These are phyloP conservation scores for Marvania coccoides DNA, from an alignment of 139 green algal species.

Conservation along the genomic window DNA sequence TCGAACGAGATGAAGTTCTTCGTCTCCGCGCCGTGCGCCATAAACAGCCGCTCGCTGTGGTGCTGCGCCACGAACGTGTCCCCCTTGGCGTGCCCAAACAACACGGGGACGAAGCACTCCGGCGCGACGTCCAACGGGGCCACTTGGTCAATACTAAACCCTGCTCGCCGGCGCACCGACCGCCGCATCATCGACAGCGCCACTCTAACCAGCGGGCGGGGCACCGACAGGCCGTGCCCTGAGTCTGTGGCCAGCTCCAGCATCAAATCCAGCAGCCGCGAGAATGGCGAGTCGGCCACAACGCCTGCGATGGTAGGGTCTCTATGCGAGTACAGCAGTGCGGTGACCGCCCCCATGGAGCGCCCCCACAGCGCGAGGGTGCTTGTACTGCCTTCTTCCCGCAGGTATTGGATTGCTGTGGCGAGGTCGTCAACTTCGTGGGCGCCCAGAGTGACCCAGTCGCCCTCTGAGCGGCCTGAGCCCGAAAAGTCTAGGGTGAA, in stretches of 20 bases:
- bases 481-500: constrained; percentile 85
- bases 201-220: constrained; percentile 13
- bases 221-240: constrained; percentile 11
- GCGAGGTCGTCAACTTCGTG: constrained; percentile 80
- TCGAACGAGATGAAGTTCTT: constrained; percentile 84
- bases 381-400: constrained; percentile 35
- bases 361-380: constrained; percentile 90
- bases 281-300: constrained; percentile 91
- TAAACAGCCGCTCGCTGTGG: constrained; percentile 64
- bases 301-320: constrained; percentile 69
- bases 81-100: constrained; percentile 84
- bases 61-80: constrained; percentile 75
- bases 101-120: constrained; percentile 62
- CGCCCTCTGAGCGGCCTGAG: constrained; percentile 77
- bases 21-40: constrained; percentile 65
- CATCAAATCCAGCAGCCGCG: constrained; percentile 77
- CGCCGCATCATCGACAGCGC: constrained; percentile 64
- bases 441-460: constrained; percentile 85
- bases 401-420: constrained; percentile 48
- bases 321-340: constrained; percentile 69
- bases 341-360: constrained; percentile 92
- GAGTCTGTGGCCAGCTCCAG: constrained; percentile 77
- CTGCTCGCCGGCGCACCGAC: constrained; percentile 61
- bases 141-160: constrained; percentile 72
- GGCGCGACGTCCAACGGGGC: constrained; percentile 41